A percentile compares a stretch with the other conserved stretches of the same genome.
phyloP scores from a whole-genome alignment of 2,329 filamentous ascomycete species.

The Curvularia eragrostidis region DNA sequence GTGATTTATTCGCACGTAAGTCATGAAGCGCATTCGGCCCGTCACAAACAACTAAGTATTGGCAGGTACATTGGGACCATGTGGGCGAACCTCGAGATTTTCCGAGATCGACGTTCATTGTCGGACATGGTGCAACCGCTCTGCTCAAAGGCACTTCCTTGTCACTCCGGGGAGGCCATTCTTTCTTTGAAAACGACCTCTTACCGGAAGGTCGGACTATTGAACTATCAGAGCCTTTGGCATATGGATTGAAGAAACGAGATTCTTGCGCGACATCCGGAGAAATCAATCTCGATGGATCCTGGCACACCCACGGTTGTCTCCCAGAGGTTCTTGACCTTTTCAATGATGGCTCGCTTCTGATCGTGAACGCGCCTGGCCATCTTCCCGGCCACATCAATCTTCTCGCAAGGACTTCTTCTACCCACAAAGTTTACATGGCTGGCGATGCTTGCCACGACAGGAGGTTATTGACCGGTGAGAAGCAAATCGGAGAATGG shows the following conservation, averaged over 20 bases:
- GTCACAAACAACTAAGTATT: neutral
- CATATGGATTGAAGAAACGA: neutral
- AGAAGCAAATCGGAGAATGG: constrained; percentile 61
- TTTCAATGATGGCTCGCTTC: constrained; percentile 57
- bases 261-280: constrained; percentile 2
- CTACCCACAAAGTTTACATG: constrained; percentile 55
- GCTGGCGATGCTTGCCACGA: constrained; percentile 65
- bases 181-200: constrained; percentile 55
- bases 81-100: constrained; percentile 53
- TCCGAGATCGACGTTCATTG: constrained; percentile 47
- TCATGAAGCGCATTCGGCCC: neutral
- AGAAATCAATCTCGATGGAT: constrained; percentile 21
- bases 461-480: constrained; percentile 58
- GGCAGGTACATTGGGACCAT: constrained; percentile 53
- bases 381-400: constrained; percentile 63
- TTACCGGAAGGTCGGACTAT: constrained; percentile 52
- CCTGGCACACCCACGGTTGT: constrained; percentile 54
- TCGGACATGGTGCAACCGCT: constrained; percentile 43
- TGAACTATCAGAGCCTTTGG: constrained; percentile 52
- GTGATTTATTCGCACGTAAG: constrained; percentile 53
- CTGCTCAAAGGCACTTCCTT: constrained; percentile 34
- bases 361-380: constrained; percentile 59
- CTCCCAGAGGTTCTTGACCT: constrained; percentile 58
- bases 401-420: constrained; percentile 53
- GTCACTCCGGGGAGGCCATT: constrained; percentile 39